A percentile compares a stretch with the other conserved stretches of the same genome.
phyloP scores from a whole-genome alignment of 2,329 filamentous ascomycete genomes.

The Alternaria sp. region DNA sequence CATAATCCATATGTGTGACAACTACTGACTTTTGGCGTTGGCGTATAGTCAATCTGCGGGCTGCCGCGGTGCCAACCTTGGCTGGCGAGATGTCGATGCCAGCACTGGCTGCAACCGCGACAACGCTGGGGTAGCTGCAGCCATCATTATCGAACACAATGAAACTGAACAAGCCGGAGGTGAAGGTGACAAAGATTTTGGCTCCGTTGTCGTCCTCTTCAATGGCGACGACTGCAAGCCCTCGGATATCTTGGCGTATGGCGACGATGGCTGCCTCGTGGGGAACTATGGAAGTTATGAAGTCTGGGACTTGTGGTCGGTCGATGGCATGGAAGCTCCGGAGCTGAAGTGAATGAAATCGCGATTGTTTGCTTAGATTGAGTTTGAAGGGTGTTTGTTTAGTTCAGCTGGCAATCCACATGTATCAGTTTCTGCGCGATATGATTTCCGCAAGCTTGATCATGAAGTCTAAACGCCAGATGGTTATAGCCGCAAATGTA shows the following conservation, averaged over 20 bases:
- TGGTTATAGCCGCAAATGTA: not conserved
- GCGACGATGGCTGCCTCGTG: conserved; percentile 7
- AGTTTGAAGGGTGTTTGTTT: not conserved
- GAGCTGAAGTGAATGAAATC: not conserved
- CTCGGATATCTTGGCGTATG: conserved; percentile 10
- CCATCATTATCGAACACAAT: not conserved
- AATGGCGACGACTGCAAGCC: conserved; percentile 14
- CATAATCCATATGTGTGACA: not conserved
- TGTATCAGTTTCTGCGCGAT: not conserved
- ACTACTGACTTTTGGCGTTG: not conserved
- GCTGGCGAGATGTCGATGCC: conserved; percentile 1
- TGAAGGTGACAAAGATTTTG: conserved; percentile 12
- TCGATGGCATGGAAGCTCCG: not conserved
- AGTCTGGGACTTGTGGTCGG: conserved; percentile 14
- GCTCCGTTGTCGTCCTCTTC: conserved; percentile 12
- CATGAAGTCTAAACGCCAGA: not conserved
- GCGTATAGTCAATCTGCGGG: not conserved
- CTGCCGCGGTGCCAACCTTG: not conserved
- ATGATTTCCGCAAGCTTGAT: not conserved
- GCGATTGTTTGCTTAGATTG: not conserved
- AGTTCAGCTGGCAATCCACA: not conserved
- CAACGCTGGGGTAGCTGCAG: conserved; percentile 4
- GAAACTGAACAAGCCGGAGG: not conserved
- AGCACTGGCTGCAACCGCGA: conserved; percentile 8
- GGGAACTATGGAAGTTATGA: conserved; percentile 14